phyloP scores from a whole-genome alignment of 257 asterid genomes.

The Gentiana macrophylla region DNA sequence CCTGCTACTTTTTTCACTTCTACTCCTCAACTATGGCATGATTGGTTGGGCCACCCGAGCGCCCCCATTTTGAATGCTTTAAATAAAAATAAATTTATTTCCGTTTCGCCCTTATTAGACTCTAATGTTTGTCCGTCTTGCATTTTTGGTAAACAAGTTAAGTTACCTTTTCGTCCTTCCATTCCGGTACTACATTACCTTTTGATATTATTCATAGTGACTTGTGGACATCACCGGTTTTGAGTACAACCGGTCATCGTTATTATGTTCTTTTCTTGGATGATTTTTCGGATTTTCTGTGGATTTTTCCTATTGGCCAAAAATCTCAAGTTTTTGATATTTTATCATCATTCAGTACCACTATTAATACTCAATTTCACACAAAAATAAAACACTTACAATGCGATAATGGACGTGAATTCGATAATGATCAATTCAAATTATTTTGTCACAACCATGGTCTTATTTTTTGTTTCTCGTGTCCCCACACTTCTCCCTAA shows the following conservation, averaged over 20 bases:
- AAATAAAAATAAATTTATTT: not conserved
- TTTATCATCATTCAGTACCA: not conserved
- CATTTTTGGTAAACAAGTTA: not conserved
- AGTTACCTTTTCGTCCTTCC: not conserved
- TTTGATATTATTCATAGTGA: not conserved
- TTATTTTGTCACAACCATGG: not conserved
- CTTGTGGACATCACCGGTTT: no score
- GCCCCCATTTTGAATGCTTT: not conserved
- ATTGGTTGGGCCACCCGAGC: not conserved
- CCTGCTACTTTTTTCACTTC: not conserved
- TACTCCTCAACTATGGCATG: not conserved
- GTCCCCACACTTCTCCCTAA: conserved; percentile 4
- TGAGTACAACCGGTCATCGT: no score
- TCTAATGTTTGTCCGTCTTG: not conserved
- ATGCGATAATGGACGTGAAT: not conserved
- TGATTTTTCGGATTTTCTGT: no score
- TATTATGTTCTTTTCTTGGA: no score
- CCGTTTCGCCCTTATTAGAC: not conserved
- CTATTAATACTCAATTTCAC: not conserved
- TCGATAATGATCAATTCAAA: not conserved
- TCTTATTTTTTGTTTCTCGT: not conserved
- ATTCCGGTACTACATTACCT: not conserved
- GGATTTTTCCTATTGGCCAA: no score
- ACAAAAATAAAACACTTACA: no score
- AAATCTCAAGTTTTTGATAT: not conserved